Base-by-base conservation (phyloP, 2,329 filamentous ascomycete species). In the Colletotrichum tropicale region DNA sequence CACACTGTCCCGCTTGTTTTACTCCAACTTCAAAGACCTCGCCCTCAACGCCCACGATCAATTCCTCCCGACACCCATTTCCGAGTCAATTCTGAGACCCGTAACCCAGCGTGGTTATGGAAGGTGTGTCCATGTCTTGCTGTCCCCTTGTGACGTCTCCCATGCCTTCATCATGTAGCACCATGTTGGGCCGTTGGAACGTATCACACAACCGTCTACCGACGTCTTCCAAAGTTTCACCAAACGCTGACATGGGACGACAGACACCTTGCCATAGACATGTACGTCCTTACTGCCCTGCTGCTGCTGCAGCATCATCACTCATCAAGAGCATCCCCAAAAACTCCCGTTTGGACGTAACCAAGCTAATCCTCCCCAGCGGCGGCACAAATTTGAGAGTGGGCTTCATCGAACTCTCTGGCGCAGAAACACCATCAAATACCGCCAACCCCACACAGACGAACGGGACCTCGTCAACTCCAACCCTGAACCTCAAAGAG, bases 321-420 rank as follows among this genome's bases (percentile, higher is more conserved):
- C 24, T 58, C 28, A 61, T 34, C 26, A 61, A 18, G 16, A 61
- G 26, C 56, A n/a, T 32, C 7, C 30, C n/a, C 13, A 8, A 21
- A 21, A 9, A 6, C 2, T 4, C 24, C 28, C n/a, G 12, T 21
- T 1, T 52, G 43, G 43, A 21, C n/a, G 43, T 21, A 0, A 52
- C n/a, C 12, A 52, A 18, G 60, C 73, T 75, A 56, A 75, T 43
- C 36, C n/a, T 24, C 24, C 78, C 79, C 80, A 92, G 92, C 77
- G 93, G 93, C 76, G 93, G 93, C 9, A 93, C 92, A 9, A 94
- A 94, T 79, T 85, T 94, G 58, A 88, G 93, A 80, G 93, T 93
- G 32, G 93, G 91, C 34, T 94, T 94, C 78, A 88, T 94, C 69
- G 91, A 94, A 79, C 84, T 94, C 30, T 64, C 24, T 4, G 81